Evolutionary conservation across 2,329 filamentous ascomycete species (phyloP).

Genomic region (Aspergillus nomiae): DNA sequence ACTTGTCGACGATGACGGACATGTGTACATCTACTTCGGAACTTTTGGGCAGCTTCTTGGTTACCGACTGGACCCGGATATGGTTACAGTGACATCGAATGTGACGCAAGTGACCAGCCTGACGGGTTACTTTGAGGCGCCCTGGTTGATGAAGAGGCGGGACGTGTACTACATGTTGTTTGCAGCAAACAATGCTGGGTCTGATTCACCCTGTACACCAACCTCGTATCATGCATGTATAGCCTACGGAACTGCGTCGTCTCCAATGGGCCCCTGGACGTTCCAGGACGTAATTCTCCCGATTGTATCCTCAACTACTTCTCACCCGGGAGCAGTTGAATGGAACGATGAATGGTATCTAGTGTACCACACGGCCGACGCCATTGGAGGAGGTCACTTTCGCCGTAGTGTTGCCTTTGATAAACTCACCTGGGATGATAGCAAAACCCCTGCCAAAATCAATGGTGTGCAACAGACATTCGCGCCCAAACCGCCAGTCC

Average conservation of each 20-base stretch:
- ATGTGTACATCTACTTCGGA: slow-evolving; percentile 7
- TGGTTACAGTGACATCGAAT: not conserved
- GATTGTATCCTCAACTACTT: slow-evolving; percentile 5
- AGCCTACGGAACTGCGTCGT: slow-evolving; percentile 7
- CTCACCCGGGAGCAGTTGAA: slow-evolving; percentile 1
- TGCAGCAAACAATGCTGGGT: not conserved
- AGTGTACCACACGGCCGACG: slow-evolving; percentile 7
- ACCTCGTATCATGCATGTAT: slow-evolving; percentile 6
- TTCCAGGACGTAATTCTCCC: slow-evolving; percentile 8
- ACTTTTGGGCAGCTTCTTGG: slow-evolving; percentile 3
- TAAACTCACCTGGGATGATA: slow-evolving; percentile 1
- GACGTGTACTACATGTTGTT: slow-evolving; percentile 7
- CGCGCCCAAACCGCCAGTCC: not conserved
- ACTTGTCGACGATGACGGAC: slow-evolving; percentile 4
- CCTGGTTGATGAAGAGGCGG: slow-evolving; percentile 7
- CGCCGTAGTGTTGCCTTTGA: slow-evolving; percentile 6
- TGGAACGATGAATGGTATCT: slow-evolving; percentile 2
- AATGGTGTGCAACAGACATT: not conserved
- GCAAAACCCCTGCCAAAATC: not conserved
- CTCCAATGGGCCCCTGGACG: slow-evolving; percentile 6
- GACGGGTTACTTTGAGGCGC: slow-evolving; percentile 7
- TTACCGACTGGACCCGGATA: slow-evolving; percentile 4
- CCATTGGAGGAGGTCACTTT: slow-evolving; percentile 3
- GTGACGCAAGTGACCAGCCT: not conserved
- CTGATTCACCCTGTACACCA: slow-evolving; percentile 3